These are phyloP conservation scores for Apiospora rasikravindrae DNA, from an alignment of 2,329 filamentous ascomycete species.

Conservation along the genomic window DNA sequence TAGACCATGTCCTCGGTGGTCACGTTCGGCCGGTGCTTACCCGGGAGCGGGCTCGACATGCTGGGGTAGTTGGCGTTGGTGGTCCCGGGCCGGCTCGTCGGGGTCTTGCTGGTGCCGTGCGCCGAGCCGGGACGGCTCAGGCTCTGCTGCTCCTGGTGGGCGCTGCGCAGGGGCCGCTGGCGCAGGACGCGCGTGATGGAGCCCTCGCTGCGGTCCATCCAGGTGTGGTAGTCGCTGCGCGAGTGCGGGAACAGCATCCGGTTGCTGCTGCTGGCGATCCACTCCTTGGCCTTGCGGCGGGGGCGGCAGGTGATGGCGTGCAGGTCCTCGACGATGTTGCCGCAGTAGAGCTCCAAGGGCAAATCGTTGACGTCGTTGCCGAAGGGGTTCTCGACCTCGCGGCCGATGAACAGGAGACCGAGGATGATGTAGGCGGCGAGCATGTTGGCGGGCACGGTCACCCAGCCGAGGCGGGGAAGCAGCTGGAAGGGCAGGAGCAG, in stretches of 20 bases:
- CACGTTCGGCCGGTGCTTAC: neutral
- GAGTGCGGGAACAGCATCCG: conserved; percentile 57
- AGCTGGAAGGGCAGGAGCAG: conserved; percentile 84
- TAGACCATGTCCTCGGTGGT: neutral
- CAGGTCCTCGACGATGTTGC: conserved; percentile 71
- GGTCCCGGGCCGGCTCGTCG: neutral
- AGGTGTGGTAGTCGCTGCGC: conserved; percentile 34
- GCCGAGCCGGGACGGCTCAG: neutral
- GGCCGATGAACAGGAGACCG: conserved; percentile 74
- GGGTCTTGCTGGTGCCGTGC: neutral
- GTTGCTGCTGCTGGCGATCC: conserved; percentile 52
- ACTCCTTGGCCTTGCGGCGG: conserved; percentile 54
- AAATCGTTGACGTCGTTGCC: conserved; percentile 84
- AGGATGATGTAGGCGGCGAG: conserved; percentile 82
- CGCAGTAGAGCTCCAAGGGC: conserved; percentile 76
- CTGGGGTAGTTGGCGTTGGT: conserved; percentile 9
- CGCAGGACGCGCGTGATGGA: conserved; percentile 34
- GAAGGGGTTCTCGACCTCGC: conserved; percentile 86
- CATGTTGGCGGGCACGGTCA: conserved; percentile 78
- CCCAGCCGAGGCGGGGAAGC: conserved; percentile 65
- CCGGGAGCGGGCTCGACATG: neutral
- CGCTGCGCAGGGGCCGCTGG: conserved; percentile 30
- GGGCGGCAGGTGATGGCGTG: conserved; percentile 61
- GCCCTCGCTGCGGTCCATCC: conserved; percentile 35
- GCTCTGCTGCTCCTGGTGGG: neutral